Evolutionary conservation across 2,329 filamentous ascomycete genomes (phyloP).

Genomic region (Ophiocordyceps camponoti-saundersi): DNA sequence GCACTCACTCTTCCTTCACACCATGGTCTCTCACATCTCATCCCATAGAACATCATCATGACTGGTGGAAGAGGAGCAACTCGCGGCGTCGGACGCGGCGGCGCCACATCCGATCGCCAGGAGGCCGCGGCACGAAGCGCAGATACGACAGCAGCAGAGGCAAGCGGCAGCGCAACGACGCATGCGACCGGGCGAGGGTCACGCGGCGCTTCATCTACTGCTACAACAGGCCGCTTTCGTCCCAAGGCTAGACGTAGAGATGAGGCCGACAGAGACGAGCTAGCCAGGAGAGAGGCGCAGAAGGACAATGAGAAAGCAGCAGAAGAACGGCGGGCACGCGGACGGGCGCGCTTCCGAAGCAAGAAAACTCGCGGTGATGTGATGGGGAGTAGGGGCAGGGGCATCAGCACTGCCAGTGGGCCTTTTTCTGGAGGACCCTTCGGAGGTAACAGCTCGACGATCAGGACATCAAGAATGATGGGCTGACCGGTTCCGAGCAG

Average conservation of each 20-base stretch:
- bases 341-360: slow-evolving; percentile 22
- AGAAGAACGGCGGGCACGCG: slow-evolving; percentile 19
- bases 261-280: slow-evolving; percentile 28
- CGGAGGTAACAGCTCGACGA: slow-evolving; percentile 5
- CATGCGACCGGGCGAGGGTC: no score
- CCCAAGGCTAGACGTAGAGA: slow-evolving; percentile 32
- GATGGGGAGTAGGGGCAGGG: slow-evolving; percentile 21
- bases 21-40: background rate
- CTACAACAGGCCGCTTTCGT: slow-evolving; percentile 23
- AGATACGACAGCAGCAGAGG: background rate
- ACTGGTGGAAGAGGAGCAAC: background rate
- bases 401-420: slow-evolving; percentile 18
- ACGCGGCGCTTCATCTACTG: no score
- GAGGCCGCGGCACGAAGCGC: background rate
- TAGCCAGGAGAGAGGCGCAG: slow-evolving; percentile 26
- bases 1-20: background rate
- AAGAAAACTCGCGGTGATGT: slow-evolving; percentile 25
- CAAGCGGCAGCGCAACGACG: no score
- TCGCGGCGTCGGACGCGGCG: background rate
- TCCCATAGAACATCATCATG: background rate
- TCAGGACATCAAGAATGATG: background rate
- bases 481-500: slow-evolving; percentile 5
- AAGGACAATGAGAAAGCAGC: slow-evolving; percentile 23
- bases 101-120: background rate
- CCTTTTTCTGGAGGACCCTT: slow-evolving; percentile 18